Percentiles rank a stretch among this genome's conserved stretches.
phyloP scores from a whole-genome alignment of 1,139 yeast genomes.

The Pichia sp. region DNA sequence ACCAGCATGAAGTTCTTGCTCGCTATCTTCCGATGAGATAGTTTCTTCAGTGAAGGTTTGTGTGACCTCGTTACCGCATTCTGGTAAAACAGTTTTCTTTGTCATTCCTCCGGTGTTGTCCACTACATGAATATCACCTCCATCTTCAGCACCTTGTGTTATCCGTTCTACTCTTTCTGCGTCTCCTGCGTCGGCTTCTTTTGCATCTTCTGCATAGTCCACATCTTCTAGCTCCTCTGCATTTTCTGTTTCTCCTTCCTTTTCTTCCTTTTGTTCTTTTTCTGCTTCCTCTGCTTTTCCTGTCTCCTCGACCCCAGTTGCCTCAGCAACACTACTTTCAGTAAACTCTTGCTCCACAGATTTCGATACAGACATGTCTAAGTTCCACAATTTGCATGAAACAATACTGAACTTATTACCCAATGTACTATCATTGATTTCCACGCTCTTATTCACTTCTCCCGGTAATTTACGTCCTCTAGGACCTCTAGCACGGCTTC shows the following conservation, averaged over 20 bases:
- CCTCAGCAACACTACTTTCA: neutral
- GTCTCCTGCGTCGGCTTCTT: neutral
- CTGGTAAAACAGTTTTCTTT: neutral
- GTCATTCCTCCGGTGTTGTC: neutral
- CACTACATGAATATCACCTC: neutral
- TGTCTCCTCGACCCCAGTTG: neutral
- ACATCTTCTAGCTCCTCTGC: neutral
- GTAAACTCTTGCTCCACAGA: neutral
- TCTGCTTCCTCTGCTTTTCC: neutral
- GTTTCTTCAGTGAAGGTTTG: no score
- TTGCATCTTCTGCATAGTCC: neutral
- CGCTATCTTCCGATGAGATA: neutral
- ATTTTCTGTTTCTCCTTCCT: neutral
- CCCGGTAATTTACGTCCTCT: constrained; percentile 71
- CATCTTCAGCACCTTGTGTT: no score
- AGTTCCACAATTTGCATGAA: constrained; percentile 35
- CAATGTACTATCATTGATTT: constrained; percentile 30
- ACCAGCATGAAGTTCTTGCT: no score
- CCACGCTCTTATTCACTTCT: constrained; percentile 42
- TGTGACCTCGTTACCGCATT: no score
- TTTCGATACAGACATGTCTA: constrained; percentile 1
- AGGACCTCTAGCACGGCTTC: constrained; percentile 66
- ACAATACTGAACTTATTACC: constrained; percentile 29
- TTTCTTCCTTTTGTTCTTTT: neutral
- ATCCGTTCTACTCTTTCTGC: no score